Conservation (phyloP, 805 yeast genomes). For the Wickerhamomyces ciferrii region DNA sequence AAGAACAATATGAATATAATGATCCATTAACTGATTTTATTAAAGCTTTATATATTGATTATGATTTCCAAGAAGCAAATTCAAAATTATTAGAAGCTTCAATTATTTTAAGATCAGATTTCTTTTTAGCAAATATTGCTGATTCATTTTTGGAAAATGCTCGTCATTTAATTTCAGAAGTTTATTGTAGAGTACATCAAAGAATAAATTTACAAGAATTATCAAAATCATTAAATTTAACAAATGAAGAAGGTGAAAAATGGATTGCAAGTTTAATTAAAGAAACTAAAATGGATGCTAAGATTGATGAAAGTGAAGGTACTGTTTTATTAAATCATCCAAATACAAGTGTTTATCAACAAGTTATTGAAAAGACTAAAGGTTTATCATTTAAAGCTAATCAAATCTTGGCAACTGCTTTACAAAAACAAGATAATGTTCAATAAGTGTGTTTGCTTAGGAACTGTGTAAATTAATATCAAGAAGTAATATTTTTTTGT, state of each 20-base stretch:
- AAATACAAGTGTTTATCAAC: constrained; percentile 54
- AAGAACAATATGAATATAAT: constrained; percentile 58
- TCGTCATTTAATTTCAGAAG: constrained; percentile 45
- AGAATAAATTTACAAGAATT: constrained; percentile 40
- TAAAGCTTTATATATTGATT: constrained; percentile 49
- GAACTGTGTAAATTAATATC: neutral
- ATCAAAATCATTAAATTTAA: constrained; percentile 37
- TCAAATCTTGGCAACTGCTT: constrained; percentile 46
- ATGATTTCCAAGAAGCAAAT: constrained; percentile 51
- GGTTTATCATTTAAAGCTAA: constrained; percentile 54
- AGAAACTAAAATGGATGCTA: constrained; percentile 47
- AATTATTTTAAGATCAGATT: constrained; percentile 46
- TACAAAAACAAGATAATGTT: constrained; percentile 22
- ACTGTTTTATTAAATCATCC: constrained; percentile 51
- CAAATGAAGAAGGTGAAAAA: constrained; percentile 42
- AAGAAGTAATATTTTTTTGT: too few species aligned
- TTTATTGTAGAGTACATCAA: constrained; percentile 49
- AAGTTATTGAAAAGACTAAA: constrained; percentile 64
- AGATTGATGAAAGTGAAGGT: constrained; percentile 46
- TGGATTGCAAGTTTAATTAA: constrained; percentile 46
- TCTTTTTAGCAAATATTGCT: constrained; percentile 42
- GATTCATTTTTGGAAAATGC: constrained; percentile 40
- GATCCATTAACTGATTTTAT: constrained; percentile 61
- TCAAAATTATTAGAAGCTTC: constrained; percentile 42
- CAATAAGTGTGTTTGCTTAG: neutral